Conservation (phyloP, 2,329 filamentous ascomycete genomes). For the Neopestalotiopsis clavispora region DNA sequence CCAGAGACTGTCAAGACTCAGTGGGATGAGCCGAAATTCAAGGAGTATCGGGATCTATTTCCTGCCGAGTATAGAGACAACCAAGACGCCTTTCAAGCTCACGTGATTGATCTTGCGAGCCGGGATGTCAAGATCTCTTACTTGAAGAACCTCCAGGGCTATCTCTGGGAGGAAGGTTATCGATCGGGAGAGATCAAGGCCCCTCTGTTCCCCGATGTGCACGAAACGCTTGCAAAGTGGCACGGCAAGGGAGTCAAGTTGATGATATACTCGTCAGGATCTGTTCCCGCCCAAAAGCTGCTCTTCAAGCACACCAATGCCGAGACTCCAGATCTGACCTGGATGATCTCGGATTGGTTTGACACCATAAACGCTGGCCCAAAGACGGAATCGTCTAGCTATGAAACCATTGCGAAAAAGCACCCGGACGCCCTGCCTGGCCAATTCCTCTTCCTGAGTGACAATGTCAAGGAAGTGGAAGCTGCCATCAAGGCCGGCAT, state of each 20-base stretch:
- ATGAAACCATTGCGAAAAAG: constrained; percentile 64
- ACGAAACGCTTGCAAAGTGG: constrained; percentile 66
- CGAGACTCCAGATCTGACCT: constrained; percentile 62
- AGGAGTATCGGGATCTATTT: constrained; percentile 72
- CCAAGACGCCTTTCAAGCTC: constrained; percentile 64
- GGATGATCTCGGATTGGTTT: constrained; percentile 69
- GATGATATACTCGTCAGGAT: constrained; percentile 83
- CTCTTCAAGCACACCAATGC: constrained; percentile 72
- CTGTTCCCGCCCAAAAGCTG: constrained; percentile 79
- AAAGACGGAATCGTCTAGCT: constrained; percentile 72
- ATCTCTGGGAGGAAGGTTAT: constrained; percentile 80
- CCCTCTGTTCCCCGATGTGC: constrained; percentile 76
- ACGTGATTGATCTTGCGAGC: constrained; percentile 72
- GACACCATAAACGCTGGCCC: constrained; percentile 81
- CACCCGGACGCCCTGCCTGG: constrained; percentile 49
- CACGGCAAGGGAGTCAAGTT: constrained; percentile 59
- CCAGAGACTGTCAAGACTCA: constrained; percentile 66
- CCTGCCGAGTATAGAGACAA: constrained; percentile 66
- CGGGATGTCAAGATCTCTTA: constrained; percentile 78
- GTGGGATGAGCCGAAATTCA: constrained; percentile 71
- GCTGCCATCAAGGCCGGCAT: constrained; percentile 68
- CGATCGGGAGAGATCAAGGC: constrained; percentile 70
- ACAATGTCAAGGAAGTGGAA: constrained; percentile 74
- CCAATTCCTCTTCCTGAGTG: constrained; percentile 79
- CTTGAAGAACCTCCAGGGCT: constrained; percentile 79